These are phyloP conservation scores for Colletotrichum liaoningense DNA, from an alignment of 2,329 filamentous ascomycete genomes.

Conservation along the genomic window DNA sequence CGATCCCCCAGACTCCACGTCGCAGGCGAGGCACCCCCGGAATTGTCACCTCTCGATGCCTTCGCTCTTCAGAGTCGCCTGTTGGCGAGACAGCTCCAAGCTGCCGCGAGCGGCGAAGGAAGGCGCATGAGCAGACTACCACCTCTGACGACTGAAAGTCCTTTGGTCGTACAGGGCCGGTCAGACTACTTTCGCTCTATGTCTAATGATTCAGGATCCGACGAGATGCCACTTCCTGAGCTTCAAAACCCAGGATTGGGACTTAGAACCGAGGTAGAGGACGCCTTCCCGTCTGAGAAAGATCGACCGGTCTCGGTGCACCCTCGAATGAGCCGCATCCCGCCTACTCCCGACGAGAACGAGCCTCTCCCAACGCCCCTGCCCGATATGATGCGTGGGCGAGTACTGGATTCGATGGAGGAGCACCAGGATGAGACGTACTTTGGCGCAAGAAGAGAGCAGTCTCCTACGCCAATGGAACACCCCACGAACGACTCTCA, in stretches of 20 bases:
- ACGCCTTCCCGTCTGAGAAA: conserved; percentile 54
- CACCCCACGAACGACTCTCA: conserved; percentile 42
- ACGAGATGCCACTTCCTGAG: conserved; percentile 46
- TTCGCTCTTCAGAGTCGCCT: conserved; percentile 92
- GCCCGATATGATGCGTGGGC: conserved; percentile 53
- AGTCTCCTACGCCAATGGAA: conserved; percentile 67
- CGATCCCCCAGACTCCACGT: conserved; percentile 81
- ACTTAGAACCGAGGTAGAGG: conserved; percentile 67
- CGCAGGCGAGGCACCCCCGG: conserved; percentile 85
- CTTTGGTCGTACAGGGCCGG: conserved; percentile 78
- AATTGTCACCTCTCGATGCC: conserved; percentile 93
- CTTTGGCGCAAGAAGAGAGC: conserved; percentile 68
- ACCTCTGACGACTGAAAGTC: conserved; percentile 84
- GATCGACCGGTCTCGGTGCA: conserved; percentile 79
- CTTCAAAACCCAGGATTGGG: conserved; percentile 53
- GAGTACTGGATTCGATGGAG: conserved; percentile 41
- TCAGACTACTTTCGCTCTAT: conserved; percentile 85
- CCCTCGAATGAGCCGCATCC: conserved; percentile 76
- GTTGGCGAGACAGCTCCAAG: conserved; percentile 87
- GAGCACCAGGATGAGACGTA: conserved; percentile 51
- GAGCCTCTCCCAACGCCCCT: conserved; percentile 58
- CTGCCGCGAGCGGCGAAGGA: conserved; percentile 76
- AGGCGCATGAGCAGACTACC: conserved; percentile 87
- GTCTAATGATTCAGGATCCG: conserved; percentile 70
- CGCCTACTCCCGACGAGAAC: conserved; percentile 60